Base-by-base conservation (phyloP, 441 rosid genomes). In the Euphorbia corollata region DNA sequence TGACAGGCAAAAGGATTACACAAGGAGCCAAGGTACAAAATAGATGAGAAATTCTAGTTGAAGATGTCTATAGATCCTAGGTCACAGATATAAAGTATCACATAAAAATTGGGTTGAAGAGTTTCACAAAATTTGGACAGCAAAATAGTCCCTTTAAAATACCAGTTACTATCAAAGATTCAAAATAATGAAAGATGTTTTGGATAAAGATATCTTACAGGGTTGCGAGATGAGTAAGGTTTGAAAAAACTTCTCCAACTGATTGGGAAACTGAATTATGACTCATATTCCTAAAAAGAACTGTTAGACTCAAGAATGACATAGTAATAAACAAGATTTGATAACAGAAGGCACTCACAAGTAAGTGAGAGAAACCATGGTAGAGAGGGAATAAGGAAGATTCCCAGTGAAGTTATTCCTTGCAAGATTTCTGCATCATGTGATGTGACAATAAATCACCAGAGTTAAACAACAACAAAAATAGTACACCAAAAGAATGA, bases 361-460 rank as follows among this genome's bases (percentile, higher is more conserved):
- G 75, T 80, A 87, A 43, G 83, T 74, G 66, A 94, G 92, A 70
- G 89, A 82, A 70, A 64, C 68, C 97, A 87, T 94, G 66, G 38
- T 78, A 69, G 88, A 82, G 71, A 94, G 53, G 68, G 99, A 94
- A 76, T 88, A 94, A 1, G 99, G 99, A 77, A 91, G 92, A 80
- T 83, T 86, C 68, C 97, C 97, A 61, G 75, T 88, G 3, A 94
- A 51, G 77, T 89, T 94, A 79, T 94, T 94, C 55, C 81, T 71
- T 10, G 97, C 97, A 61, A 94, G 86, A 78, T 94, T 91, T 73
- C 99, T 94, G 84, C 85, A 83, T 69, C 24, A 63, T 50, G 24
- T 2, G 53, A 74, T 8, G 70, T 67, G 60, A 36, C 24, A 4
- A 56, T 59, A 67, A 59, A 55, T 24, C n/a, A 18, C 43, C 13